Evolutionary conservation across 140 eudicot species (phyloP), one percentile per base, ranked within the genome.

Genomic region (Stevia rebaudiana): DNA sequence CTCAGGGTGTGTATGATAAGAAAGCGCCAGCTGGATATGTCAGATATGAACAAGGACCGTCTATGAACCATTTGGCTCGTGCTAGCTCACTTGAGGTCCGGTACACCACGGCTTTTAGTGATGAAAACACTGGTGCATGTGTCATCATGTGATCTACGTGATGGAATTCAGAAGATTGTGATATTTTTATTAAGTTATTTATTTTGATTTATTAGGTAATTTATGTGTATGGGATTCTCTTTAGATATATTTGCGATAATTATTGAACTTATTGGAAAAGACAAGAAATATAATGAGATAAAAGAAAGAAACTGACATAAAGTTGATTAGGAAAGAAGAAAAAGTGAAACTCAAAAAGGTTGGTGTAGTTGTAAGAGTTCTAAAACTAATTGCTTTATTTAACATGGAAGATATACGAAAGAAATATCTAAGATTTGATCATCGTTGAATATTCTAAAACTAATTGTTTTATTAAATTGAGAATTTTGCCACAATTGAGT

Each of bases 21-120:
- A 90, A 74, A 76, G 97, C 97, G 42, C 95, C 97, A 0, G 80
- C 95, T 1, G 97, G 97, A 8, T 90, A 90, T 37, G 97, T 90
- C 15, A 74, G 97, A 5, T 67, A 76, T 28, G 43, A 67, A 5
- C 76, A 81, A 11, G 86, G 82, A 51, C 88, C 82, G 0, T 75
- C 61, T 6, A 43, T 37, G 24, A 51, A 73, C 13, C 88, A 80
- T 41, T 86, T 90, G 51, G 84, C 90, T 9, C 88, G 91, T 3
- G 94, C 95, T 6, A 87, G 76, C 62, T 90, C 97, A 15, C 87
- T 88, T 3, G 97, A 90, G 74, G 97, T 90, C 11, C 73, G 97
- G 60, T 90, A 90, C 70, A 87, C 94, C 51, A 90, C 95, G 1
- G 95, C 97, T 3, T 90, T 90, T 67, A 90, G 97, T 25, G 95